Evolutionary conservation across 768 basidiomycete genomes (phyloP), one percentile per base, ranked within the genome.

Genomic region (Rhizopogon sp.): DNA sequence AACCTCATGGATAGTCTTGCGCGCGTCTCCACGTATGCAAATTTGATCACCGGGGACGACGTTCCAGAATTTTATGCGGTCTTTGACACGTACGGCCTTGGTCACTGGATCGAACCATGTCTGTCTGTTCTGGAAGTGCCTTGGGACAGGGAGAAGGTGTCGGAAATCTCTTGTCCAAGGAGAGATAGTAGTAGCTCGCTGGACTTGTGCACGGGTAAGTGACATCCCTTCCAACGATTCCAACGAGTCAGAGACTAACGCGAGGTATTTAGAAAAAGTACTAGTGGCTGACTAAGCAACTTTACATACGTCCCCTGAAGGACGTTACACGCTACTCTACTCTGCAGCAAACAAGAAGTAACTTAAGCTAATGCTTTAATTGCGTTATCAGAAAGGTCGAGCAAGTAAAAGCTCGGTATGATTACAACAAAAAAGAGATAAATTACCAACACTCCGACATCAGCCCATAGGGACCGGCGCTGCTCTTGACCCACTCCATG

Each of bases 61-160:
- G 64, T 93, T 93, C 91, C 91, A 93, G 65, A 81, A 82, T 67
- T 90, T 87, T 51, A 93, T 87, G 45, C 91, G 78, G 62, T 90
- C 85, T 55, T 77, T 76, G 10, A 81, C 78, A 11, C 79, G 76
- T 43, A 81, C 83, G 40, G 79, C 79, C 66, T 87, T 88, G 52
- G 73, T 43, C 9, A 53, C 56, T 0, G 72, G 59, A 65, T 80
- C 79, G 43, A 71, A 68, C 58, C 73, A 76, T 13, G 74, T 71
- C 57, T 64, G 65, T 50, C 76, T 74, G 62, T 78, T 75, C 52
- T 69, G 50, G 76, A 78, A 82, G 58, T 73, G 70, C 56, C 79
- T 79, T n/a, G 85, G 84, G 44, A 86, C 74, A 53, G 79, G 77
- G 25, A 79, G 74, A 40, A 88, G 73, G 63, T 89, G 87, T 55